Conservation (phyloP, 176 grass and related monocot species). For the Aegilops longissima region DNA sequence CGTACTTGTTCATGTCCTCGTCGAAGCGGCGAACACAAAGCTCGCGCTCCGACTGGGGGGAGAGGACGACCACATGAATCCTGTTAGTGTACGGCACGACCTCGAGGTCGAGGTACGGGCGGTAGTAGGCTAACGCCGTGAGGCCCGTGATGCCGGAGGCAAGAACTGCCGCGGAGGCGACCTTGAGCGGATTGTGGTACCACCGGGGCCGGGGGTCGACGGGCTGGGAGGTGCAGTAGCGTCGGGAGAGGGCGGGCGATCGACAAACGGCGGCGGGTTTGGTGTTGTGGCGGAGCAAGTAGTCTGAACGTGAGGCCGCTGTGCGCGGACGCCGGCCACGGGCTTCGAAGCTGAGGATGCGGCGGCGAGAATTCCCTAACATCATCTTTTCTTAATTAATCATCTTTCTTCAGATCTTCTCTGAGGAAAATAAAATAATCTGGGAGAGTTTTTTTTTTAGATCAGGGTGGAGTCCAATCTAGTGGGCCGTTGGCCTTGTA, state of each 20-base stretch:
- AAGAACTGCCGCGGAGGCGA: too few relatives aligned
- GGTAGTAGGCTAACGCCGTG: too few relatives aligned
- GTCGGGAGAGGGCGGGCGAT: neutral
- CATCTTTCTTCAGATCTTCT: neutral
- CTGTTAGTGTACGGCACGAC: neutral
- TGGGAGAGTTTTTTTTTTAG: too few relatives aligned
- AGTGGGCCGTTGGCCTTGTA: too few relatives aligned
- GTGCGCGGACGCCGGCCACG: neutral
- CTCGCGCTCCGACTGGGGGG: neutral
- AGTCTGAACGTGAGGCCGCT: neutral
- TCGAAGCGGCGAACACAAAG: neutral
- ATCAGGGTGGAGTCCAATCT: too few relatives aligned
- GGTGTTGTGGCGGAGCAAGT: neutral
- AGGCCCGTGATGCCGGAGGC: too few relatives aligned
- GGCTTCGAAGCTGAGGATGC: neutral
- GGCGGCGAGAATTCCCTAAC: neutral
- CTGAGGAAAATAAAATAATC: neutral
- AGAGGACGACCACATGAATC: neutral
- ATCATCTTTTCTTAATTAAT: neutral
- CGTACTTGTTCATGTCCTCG: neutral
- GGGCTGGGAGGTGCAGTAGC: neutral
- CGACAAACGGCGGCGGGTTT: neutral
- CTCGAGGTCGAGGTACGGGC: neutral
- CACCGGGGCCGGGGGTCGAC: neutral
- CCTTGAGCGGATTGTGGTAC: too few relatives aligned